phyloP scores from a whole-genome alignment of 148 eudicot genomes.

The Mesembryanthemum crystallinum region DNA sequence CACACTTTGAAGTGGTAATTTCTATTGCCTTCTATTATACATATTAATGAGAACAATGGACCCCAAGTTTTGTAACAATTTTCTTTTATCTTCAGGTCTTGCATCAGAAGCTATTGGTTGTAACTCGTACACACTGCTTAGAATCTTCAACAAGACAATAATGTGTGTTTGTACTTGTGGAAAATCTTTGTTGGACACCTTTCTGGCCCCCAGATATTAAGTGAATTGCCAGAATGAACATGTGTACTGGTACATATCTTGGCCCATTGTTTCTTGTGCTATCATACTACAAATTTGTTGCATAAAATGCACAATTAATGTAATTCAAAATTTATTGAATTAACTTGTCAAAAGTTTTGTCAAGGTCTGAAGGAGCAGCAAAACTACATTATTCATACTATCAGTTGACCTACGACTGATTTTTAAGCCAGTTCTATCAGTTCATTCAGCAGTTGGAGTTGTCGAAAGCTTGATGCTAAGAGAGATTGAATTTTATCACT shows the following conservation, averaged over 20 bases:
- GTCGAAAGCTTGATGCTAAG: not conserved
- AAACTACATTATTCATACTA: too few species aligned
- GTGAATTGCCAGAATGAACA: constrained; percentile 4
- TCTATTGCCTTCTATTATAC: not conserved
- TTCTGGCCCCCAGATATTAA: not conserved
- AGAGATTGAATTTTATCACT: not conserved
- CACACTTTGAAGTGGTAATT: constrained; percentile 47
- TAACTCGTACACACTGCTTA: constrained; percentile 21
- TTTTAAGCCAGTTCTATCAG: not conserved
- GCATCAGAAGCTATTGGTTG: constrained; percentile 37
- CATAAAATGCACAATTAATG: too few species aligned
- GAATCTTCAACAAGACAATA: constrained; percentile 14
- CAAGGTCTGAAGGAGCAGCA: too few species aligned
- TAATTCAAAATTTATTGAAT: too few species aligned
- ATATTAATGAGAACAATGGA: constrained; percentile 12
- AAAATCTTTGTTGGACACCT: not conserved
- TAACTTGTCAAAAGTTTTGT: too few species aligned
- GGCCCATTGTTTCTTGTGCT: not conserved
- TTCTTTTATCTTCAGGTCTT: constrained; percentile 37
- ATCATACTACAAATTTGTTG: too few species aligned
- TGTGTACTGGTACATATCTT: constrained; percentile 13
- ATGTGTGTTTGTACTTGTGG: not conserved
- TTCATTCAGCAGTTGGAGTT: not conserved
- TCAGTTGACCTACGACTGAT: too few species aligned
- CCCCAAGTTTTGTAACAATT: not conserved